Conservation (phyloP, 768 basidiomycete genomes). For the Xerocomus potaroensis region DNA sequence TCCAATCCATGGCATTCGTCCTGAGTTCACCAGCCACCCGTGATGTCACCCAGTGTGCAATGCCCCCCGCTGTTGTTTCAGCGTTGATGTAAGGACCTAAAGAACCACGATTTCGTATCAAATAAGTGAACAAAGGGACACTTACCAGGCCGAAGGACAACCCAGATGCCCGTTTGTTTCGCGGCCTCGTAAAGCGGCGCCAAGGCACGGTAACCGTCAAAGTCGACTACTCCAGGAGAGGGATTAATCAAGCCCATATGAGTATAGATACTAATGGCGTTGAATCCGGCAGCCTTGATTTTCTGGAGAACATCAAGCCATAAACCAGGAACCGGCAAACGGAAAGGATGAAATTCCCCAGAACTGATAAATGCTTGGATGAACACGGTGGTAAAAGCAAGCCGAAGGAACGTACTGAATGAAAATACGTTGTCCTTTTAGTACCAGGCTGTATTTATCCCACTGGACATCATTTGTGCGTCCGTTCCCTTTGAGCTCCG, state of each 20-base stretch:
- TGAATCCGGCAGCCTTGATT: constrained; percentile 75
- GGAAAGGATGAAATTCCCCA: constrained; percentile 83
- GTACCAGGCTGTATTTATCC: constrained; percentile 70
- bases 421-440: constrained; percentile 68
- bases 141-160: constrained; percentile 73
- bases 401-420: constrained; percentile 52
- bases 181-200: constrained; percentile 73
- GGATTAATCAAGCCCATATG: constrained; percentile 81
- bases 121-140: background rate
- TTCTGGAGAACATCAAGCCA: constrained; percentile 85
- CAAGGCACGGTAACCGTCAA: constrained; percentile 63
- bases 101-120: constrained; percentile 2
- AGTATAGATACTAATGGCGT: constrained; percentile 71
- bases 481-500: constrained; percentile 25
- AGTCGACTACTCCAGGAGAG: constrained; percentile 68
- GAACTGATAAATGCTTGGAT: constrained; percentile 44
- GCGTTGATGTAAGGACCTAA: constrained; percentile 60
- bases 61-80: constrained; percentile 76
- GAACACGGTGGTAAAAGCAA: background rate
- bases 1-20: constrained; percentile 68
- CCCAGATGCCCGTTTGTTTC: constrained; percentile 67
- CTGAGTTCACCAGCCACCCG: constrained; percentile 62
- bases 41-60: constrained; percentile 65
- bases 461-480: constrained; percentile 41
- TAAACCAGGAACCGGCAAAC: constrained; percentile 71